Base-by-base conservation (phyloP, 495 filamentous ascomycete species). In the Polyplosphaeria fusca region DNA sequence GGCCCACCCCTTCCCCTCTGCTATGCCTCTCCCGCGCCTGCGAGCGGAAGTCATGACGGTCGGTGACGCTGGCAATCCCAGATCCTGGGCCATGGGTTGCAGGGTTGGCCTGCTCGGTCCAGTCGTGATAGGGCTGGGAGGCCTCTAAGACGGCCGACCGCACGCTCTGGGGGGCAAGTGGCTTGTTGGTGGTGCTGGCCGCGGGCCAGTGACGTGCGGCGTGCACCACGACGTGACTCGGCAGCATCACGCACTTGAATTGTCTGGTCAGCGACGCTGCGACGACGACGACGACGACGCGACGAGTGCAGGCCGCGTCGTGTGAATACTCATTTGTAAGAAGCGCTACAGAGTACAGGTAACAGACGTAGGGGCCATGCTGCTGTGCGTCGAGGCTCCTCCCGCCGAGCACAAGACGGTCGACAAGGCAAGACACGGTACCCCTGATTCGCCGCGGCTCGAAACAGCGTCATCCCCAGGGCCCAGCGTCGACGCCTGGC, bases 31-130 rank as follows among this genome's bases (percentile, higher is more conserved):
- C 30, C 30, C 30, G 9, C 7, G 30, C 30, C 30, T 35, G 30
- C 9, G 30, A 7, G 30, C 30, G n/a, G 9, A 35, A 35, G 7
- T 35, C 7, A 35, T 35, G 30, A n/a, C 30, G n/a, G 30, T 9
- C 7, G 9, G n/a, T n/a, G n/a, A 7, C 30, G 30, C n/a, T 7
- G 9, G n/a, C 39, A 52, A 41, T 59, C 55, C 55, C 55, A 47
- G 47, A 59, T 46, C 55, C 55, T 59, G 55, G 55, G 55, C 47
- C 28, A 30, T 32, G 55, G 55, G 55, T 59, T 45, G 47, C 55
- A 52, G 24, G 55, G 40, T 43, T n/a, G 14, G 26, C 52, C 20
- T 25, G 50, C 50, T 5, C 39, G 37, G 35, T 23, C 19, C 28
- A 51, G 35, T 55, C 24, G 47, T 52, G 47, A 59, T 59, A 59